Conservation (phyloP, 345 rosid genomes). For the Passiflora organensis region DNA sequence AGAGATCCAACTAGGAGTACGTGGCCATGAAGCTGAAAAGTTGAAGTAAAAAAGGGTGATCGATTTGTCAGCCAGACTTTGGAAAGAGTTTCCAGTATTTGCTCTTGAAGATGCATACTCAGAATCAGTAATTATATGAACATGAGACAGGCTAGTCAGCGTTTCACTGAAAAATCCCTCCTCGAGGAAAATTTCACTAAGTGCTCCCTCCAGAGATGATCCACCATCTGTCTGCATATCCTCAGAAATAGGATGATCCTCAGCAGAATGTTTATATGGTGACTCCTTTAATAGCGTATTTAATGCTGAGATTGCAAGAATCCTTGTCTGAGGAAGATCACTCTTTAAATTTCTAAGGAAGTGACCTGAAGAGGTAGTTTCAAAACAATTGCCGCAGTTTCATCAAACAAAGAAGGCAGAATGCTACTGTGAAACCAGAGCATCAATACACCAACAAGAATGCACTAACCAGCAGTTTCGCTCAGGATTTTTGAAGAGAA, state of each 20-base stretch:
- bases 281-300: conserved; percentile 91
- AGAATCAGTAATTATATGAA: conserved; percentile 74
- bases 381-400: neutral
- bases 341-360: conserved; percentile 89
- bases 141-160: conserved; percentile 85
- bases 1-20: conserved; percentile 97
- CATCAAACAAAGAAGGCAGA: conserved; percentile 1
- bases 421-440: conserved; percentile 1
- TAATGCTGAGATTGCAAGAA: conserved; percentile 93
- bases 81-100: conserved; percentile 75
- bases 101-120: conserved; percentile 76
- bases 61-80: conserved; percentile 87
- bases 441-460: conserved; percentile 4
- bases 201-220: conserved; percentile 75
- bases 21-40: conserved; percentile 97
- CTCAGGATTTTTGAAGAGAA: conserved; percentile 63
- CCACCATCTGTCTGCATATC: conserved; percentile 39
- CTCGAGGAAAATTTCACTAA: conserved; percentile 73
- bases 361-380: conserved; percentile 59
- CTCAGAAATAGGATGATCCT: conserved; percentile 31
- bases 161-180: conserved; percentile 90
- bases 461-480: conserved; percentile 78
- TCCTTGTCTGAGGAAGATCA: conserved; percentile 98
- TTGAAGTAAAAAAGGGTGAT: conserved; percentile 93
- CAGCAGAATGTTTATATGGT: conserved; percentile 64